A percentile compares a stretch with the other conserved stretches of the same genome.
Conservation (phyloP, 805 yeast species). For the Metschnikowia noctiluminum region DNA sequence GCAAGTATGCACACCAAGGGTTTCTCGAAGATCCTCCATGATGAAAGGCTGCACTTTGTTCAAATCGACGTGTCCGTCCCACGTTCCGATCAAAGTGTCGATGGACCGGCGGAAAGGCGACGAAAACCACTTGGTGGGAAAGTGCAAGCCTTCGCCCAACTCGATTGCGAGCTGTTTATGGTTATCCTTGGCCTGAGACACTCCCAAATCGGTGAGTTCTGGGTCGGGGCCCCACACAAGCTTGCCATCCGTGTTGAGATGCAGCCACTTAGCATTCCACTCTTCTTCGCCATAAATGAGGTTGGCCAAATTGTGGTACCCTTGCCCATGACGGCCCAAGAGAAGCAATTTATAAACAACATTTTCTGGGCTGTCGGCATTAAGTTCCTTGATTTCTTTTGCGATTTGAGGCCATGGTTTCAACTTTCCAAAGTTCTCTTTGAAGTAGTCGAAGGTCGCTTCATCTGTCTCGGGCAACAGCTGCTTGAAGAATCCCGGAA, state of each 20-base stretch:
- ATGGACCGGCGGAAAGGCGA: constrained; percentile 53
- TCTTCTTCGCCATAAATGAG: constrained; percentile 41
- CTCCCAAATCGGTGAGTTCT: constrained; percentile 45
- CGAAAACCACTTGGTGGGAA: constrained; percentile 42
- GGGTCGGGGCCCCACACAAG: constrained; percentile 53
- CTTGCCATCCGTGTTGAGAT: constrained; percentile 43
- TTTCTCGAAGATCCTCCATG: constrained; percentile 47
- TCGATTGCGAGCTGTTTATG: constrained; percentile 39
- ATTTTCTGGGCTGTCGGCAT: constrained; percentile 23
- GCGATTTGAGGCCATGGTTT: constrained; percentile 22
- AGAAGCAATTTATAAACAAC: constrained; percentile 44
- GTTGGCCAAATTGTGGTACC: constrained; percentile 49
- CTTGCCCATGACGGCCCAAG: constrained; percentile 54
- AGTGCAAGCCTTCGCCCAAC: constrained; percentile 21
- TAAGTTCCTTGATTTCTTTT: constrained; percentile 32
- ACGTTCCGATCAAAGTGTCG: constrained; percentile 47
- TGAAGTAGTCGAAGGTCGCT: constrained; percentile 38
- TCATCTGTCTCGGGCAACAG: constrained; percentile 40
- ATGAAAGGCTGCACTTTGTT: constrained; percentile 33
- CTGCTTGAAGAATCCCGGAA: constrained; percentile 45
- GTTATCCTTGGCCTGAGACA: constrained; percentile 44
- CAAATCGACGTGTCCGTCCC: constrained; percentile 34
- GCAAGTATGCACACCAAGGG: constrained; percentile 49
- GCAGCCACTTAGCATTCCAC: constrained; percentile 48
- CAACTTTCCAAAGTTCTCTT: constrained; percentile 42